Percentiles rank a stretch among this genome's conserved stretches.
These are phyloP conservation scores for Sporothrix mexicana DNA, from an alignment of 2,329 filamentous ascomycete genomes.

Conservation along the genomic window DNA sequence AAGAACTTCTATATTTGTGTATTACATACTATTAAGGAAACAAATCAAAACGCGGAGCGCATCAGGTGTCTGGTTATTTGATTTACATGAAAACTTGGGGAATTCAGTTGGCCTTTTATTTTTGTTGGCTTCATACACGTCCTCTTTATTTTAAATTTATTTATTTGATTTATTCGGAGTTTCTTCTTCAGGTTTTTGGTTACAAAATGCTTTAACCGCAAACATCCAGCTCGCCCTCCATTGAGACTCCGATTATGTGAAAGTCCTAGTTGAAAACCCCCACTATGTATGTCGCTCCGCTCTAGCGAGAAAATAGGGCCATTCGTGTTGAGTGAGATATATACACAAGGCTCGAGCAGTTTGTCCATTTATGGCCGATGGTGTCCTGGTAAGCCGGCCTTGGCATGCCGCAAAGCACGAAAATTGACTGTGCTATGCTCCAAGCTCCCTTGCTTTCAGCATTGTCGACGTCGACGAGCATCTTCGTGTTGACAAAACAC, in stretches of 20 bases:
- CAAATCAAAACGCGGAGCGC: background rate
- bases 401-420: background rate
- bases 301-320: constrained; percentile 10
- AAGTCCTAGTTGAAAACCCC: background rate
- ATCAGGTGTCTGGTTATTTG: background rate
- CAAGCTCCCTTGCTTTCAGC: background rate
- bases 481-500: background rate
- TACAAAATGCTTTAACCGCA: background rate
- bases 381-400: constrained; percentile 19
- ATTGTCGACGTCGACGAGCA: background rate
- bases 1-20: background rate
- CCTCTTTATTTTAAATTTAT: background rate
- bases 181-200: background rate
- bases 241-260: constrained; percentile 15
- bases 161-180: background rate
- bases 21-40: background rate
- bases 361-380: constrained; percentile 21
- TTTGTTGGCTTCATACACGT: too few species aligned
- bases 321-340: constrained; percentile 7
- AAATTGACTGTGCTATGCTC: background rate
- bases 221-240: background rate
- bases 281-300: constrained; percentile 3
- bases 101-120: background rate
- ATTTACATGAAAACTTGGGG: background rate
- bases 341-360: background rate